Base-by-base conservation (phyloP, 805 yeast genomes). In the Candida coleopterorum region DNA sequence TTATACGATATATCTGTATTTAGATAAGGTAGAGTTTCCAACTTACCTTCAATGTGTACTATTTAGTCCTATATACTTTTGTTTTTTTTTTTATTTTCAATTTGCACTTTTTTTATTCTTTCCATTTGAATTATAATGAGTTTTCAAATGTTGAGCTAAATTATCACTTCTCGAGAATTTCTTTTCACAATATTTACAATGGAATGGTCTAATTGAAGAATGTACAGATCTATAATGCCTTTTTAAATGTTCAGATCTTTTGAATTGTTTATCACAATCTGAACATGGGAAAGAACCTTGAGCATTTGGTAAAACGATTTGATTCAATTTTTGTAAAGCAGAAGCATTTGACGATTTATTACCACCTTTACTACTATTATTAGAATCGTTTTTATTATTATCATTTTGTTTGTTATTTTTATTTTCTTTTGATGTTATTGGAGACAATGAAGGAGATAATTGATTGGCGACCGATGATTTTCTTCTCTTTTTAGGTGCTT, bases 181-280 rank as follows among this genome's bases (percentile, higher is more conserved):
- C 56, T 66, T 66, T 16, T 64, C 71, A 44, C 72, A 66, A 44
- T 60, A 62, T 41, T 64, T 64, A 49, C 72, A 66, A 41, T 63
- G 70, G 50, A 64, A 65, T 2, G 72, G 72, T 12, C 72, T 49
- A 37, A 64, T 62, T 42, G 63, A 64, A n/a, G 68, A 60, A 47
- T 66, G 72, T 28, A 66, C 72, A 4, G 69, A 62, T 29, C 72
- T 47, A 32, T 63, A 55, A 40, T 66, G 72, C 25, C 72, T 50
- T 44, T 66, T 66, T 42, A 66, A 52, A 47, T 66, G 72, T 45
- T 66, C 72, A 26, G 64, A 60, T 27, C 72, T 47, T 48, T 66
- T 66, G 49, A 66, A 66, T 40, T 61, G 68, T 47, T 65, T 66
- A 28, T 53, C 57, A 44, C 72, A 66, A 32, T 64, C 65, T 3